These are phyloP conservation scores for Nepenthes gracilis DNA, from an alignment of 148 eudicot genomes.

Conservation along the genomic window DNA sequence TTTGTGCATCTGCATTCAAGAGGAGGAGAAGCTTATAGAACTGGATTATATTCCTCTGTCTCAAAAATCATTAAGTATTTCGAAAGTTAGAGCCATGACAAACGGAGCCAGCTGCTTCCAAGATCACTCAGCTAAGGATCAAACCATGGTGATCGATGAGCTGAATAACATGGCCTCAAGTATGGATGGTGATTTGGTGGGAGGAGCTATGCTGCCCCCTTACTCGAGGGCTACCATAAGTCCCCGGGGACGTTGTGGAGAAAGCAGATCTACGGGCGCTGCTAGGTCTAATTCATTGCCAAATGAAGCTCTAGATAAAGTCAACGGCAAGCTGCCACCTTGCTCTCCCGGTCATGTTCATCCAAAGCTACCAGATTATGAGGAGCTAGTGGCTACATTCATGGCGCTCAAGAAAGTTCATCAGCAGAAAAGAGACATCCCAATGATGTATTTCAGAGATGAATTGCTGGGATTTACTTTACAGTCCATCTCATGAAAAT, in stretches of 20 bases:
- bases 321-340: neutral
- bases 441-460: too few relatives aligned
- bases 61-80: too few relatives aligned
- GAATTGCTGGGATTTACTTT: too few relatives aligned
- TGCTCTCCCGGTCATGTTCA: conserved; percentile 9
- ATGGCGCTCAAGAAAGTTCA: conserved; percentile 6
- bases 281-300: conserved; percentile 5
- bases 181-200: neutral
- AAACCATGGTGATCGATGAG: neutral
- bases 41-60: neutral
- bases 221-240: conserved; percentile 1
- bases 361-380: conserved; percentile 14
- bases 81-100: too few relatives aligned
- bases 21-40: neutral
- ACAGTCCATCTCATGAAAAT: too few relatives aligned
- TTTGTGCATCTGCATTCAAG: neutral
- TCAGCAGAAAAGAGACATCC: neutral
- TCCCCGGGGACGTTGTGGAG: neutral
- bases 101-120: too few relatives aligned
- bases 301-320: neutral
- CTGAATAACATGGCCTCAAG: neutral
- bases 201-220: neutral
- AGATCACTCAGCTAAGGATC: neutral
- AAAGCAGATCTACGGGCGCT: neutral
- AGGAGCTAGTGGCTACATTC: conserved; percentile 7